These are phyloP conservation scores for Populus hybrid DNA, from an alignment of 441 rosid genomes.

Conservation along the genomic window DNA sequence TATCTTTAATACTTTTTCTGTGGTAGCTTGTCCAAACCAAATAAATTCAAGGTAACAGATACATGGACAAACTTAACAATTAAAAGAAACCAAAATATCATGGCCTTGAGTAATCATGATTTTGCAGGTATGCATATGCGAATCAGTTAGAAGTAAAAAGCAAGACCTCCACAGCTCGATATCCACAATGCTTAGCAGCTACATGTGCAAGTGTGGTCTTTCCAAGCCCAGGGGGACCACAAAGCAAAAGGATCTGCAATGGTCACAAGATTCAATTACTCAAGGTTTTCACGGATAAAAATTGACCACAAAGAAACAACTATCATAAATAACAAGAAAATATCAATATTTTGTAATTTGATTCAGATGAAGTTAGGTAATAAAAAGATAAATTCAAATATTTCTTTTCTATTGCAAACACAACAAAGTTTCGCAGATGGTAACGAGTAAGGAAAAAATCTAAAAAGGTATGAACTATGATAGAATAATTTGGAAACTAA, in stretches of 20 bases:
- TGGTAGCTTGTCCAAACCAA: slow-evolving; percentile 7
- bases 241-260: slow-evolving; percentile 89
- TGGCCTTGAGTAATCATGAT: slow-evolving; percentile 9
- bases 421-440: background rate
- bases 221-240: slow-evolving; percentile 99
- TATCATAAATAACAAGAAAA: slow-evolving; percentile 12
- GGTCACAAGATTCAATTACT: slow-evolving; percentile 20
- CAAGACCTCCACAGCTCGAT: slow-evolving; percentile 89
- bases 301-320: slow-evolving; percentile 7
- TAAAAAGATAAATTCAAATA: background rate
- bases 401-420: background rate
- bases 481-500: background rate
- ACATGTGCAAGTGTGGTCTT: slow-evolving; percentile 99
- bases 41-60: background rate
- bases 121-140: slow-evolving; percentile 6
- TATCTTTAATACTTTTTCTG: slow-evolving; percentile 2
- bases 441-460: background rate
- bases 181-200: slow-evolving; percentile 99
- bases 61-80: slow-evolving; percentile 6
- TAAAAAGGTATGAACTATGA: background rate
- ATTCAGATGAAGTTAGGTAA: background rate
- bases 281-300: background rate
- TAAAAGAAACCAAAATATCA: background rate
- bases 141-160: slow-evolving; percentile 20
- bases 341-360: slow-evolving; percentile 2